A percentile compares a stretch with the other conserved stretches of the same genome.
Conservation (phyloP, 805 yeast genomes). For the Teunomyces cretensis region DNA sequence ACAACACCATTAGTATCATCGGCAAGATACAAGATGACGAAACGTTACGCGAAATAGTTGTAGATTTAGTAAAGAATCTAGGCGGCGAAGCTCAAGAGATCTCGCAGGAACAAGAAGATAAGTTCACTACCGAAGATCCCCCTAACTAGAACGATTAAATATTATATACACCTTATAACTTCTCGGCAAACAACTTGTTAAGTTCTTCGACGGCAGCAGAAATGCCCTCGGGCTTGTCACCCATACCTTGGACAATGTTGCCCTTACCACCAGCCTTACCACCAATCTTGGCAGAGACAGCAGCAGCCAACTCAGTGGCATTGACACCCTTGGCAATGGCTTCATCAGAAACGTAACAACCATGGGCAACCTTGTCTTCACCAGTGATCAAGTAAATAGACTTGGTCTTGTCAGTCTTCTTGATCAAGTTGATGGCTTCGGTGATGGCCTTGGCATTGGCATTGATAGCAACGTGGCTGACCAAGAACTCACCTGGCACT, state of each 20-base stretch:
- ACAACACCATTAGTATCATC: conserved; percentile 71
- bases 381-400: conserved; percentile 82
- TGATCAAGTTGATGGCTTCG: conserved; percentile 84
- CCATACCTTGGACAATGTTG: conserved; percentile 94
- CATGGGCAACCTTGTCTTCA: conserved; percentile 84
- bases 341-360: conserved; percentile 78
- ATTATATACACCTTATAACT: conserved; percentile 33
- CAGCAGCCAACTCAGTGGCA: conserved; percentile 71
- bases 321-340: conserved; percentile 69
- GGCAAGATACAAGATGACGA: conserved; percentile 47
- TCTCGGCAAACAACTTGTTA: conserved; percentile 57
- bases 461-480: conserved; percentile 64
- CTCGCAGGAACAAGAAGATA: conserved; percentile 54
- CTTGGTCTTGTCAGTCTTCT: conserved; percentile 71
- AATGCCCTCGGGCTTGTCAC: conserved; percentile 72
- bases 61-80: conserved; percentile 44
- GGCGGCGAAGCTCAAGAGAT: conserved; percentile 57
- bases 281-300: conserved; percentile 75
- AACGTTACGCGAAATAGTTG: conserved; percentile 45
- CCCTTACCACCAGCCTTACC: conserved; percentile 99
- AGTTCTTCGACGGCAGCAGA: conserved; percentile 74
- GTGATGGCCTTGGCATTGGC: conserved; percentile 92
- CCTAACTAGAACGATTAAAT: neutral
- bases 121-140: conserved; percentile 28
- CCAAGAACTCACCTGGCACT: conserved; percentile 56